A percentile compares a stretch with the other conserved stretches of the same genome.
Evolutionary conservation across 129 eudicot species (phyloP).

Genomic region (Escallonia rubra): DNA sequence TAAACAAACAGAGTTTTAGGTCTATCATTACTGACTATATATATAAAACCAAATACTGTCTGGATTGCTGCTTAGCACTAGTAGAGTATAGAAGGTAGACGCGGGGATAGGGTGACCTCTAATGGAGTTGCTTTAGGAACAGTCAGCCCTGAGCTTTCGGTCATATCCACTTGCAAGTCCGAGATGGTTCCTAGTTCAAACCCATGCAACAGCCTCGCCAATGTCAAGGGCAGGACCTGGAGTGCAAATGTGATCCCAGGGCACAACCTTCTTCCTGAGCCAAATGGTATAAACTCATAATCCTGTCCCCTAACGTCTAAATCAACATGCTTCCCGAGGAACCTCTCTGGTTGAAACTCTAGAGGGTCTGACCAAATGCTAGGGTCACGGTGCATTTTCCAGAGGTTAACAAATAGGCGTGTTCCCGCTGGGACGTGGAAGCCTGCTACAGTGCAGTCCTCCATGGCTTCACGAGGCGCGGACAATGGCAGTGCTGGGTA

Average conservation of each 20-base stretch:
- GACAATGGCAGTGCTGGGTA: conserved; percentile 20
- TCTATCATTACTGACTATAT: no score
- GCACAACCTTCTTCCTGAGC: conserved; percentile 28
- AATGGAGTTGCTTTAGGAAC: conserved; percentile 8
- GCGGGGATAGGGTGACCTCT: conserved; percentile 9
- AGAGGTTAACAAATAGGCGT: conserved; percentile 21
- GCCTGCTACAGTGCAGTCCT: conserved; percentile 28
- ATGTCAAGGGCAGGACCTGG: conserved; percentile 9
- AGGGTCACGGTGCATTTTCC: conserved; percentile 28
- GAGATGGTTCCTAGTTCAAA: conserved; percentile 11
- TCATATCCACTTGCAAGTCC: conserved; percentile 1
- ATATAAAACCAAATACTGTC: no score
- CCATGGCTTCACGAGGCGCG: conserved; percentile 20
- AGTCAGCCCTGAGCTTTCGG: not conserved
- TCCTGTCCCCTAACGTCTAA: conserved; percentile 23
- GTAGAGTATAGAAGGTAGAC: conserved; percentile 6
- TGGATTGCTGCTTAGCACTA: not conserved
- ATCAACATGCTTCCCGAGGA: conserved; percentile 5
- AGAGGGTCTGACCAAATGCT: conserved; percentile 20
- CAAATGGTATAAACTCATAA: conserved; percentile 29
- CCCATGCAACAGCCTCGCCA: conserved; percentile 18
- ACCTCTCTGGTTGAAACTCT: conserved; percentile 25
- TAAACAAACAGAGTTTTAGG: no score
- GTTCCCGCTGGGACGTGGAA: conserved; percentile 25
- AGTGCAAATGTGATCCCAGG: conserved; percentile 18